Conservation (phyloP, 805 yeast species). For the Komagataella kurtzmanii region DNA sequence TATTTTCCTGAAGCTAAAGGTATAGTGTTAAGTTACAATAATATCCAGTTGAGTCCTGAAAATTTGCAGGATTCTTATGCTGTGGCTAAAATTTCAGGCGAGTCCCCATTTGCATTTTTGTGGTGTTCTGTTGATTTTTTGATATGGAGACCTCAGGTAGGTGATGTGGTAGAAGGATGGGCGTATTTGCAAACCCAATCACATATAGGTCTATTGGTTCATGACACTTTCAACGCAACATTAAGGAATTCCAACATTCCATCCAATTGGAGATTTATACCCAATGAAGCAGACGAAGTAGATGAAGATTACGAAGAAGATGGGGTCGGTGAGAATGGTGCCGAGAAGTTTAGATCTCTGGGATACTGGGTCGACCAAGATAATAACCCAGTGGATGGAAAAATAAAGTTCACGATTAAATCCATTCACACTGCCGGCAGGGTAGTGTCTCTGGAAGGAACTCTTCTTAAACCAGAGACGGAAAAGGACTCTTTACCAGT, state of each 20-base stretch:
- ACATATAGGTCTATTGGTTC: slow-evolving; percentile 81
- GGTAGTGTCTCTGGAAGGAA: slow-evolving; percentile 82
- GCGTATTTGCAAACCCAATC: slow-evolving; percentile 89
- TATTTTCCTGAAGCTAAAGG: slow-evolving; percentile 65
- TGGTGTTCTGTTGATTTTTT: slow-evolving; percentile 80
- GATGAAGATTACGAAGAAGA: slow-evolving; percentile 5
- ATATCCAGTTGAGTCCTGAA: slow-evolving; percentile 35
- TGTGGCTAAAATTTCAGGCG: slow-evolving; percentile 57
- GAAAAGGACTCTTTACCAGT: slow-evolving; percentile 43
- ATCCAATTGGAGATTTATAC: slow-evolving; percentile 72
- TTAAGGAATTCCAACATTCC: slow-evolving; percentile 82
- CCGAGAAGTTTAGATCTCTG: slow-evolving; percentile 32
- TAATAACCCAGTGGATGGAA: slow-evolving; percentile 71
- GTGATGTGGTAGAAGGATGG: slow-evolving; percentile 78
- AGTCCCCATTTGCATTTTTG: slow-evolving; percentile 76
- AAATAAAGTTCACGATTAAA: slow-evolving; percentile 62
- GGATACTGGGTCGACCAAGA: slow-evolving; percentile 84
- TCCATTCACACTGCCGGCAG: slow-evolving; percentile 66
- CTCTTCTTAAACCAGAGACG: slow-evolving; percentile 47
- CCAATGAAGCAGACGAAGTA: slow-evolving; percentile 56
- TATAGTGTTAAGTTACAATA: slow-evolving; percentile 69
- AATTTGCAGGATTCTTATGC: slow-evolving; percentile 25
- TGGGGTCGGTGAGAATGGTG: background rate
- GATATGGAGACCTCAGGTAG: slow-evolving; percentile 85
- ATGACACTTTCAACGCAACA: slow-evolving; percentile 91